Base-by-base conservation (phyloP, 75 land plant genomes). In the Picea glauca region DNA sequence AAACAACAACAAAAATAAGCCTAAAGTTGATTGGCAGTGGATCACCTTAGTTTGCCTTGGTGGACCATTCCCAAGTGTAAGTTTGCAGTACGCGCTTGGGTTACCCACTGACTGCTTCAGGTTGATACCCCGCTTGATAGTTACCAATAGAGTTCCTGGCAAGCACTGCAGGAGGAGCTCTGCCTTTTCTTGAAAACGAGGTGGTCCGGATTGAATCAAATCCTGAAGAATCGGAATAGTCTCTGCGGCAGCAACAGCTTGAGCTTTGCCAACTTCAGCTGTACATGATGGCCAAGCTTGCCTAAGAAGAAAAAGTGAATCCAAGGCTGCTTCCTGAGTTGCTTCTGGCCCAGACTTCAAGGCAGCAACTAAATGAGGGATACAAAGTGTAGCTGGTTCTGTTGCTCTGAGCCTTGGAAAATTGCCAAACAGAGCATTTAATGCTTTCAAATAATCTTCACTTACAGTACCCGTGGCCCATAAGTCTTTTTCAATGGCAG, bases 231-330 rank as follows among this genome's bases (percentile, higher is more conserved):
- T 68, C 12, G 99, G 99, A 78, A 98, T 98, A 12, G 98, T 92
- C 81, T 98, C 99, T 15, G 98, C 95, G 60, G 94, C 93, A 78
- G 99, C 96, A 90, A 93, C 80, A 38, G 99, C 89, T 75, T 98
- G 99, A 64, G 96, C 90, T 82, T 92, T 91, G 17, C 91, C 97
- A 59, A 98, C 94, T 85, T 98, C 99, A 62, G 96, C 84, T 77
- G 99, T 91, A 78, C 95, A 91, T 21, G 93, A 88, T 6, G 96
- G 87, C 99, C 99, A 98, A 46, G 95, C 98, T 83, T 95, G 92
- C 79, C 92, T 83, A 4, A 98, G 88, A 63, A 95, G 89, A 76
- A 87, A 90, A 46, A 98, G 87, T 61, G 95, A 83, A 79, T 98
- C 93, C 76, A 98, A 82, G 15, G 98, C 98, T 60, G 99, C 94